Conservation (phyloP, 257 asterid species). For the Linaria vulgaris region DNA sequence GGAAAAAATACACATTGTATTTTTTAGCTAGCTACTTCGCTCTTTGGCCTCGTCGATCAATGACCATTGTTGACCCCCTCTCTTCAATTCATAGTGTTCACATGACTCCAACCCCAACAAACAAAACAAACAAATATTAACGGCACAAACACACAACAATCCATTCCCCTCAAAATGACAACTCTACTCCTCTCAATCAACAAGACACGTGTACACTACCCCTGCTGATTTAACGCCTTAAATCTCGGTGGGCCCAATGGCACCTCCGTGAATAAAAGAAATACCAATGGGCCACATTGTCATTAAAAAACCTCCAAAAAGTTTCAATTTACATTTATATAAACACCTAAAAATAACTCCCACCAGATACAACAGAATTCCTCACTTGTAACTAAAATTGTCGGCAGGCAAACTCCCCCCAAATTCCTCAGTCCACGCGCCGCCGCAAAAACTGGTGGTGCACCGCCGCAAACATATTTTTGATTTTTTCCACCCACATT, state of each 20-base stretch:
- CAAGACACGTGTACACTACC: slow-evolving; percentile 36
- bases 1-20: too few relatives aligned
- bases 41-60: too few relatives aligned
- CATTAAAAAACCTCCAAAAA: not conserved
- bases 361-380: slow-evolving; percentile 15
- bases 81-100: not conserved
- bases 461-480: too few relatives aligned
- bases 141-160: not conserved
- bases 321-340: not conserved
- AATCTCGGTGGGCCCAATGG: slow-evolving; percentile 68
- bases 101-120: not conserved
- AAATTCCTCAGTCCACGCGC: slow-evolving; percentile 39
- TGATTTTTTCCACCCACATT: slow-evolving; percentile 33
- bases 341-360: slow-evolving; percentile 1
- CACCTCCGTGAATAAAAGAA: slow-evolving; percentile 41
- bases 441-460: slow-evolving; percentile 31
- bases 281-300: slow-evolving; percentile 35
- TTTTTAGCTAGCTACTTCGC: too few relatives aligned
- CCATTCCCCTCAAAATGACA: not conserved
- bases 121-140: slow-evolving; percentile 12
- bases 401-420: not conserved
- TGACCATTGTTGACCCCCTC: too few relatives aligned
- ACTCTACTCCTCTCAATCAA: not conserved
- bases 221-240: slow-evolving; percentile 79
- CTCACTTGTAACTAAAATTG: not conserved